Evolutionary conservation across 164 flowering plant species (phyloP), one percentile per base, ranked within the genome.

Genomic region (Nymphaea thermarum): DNA sequence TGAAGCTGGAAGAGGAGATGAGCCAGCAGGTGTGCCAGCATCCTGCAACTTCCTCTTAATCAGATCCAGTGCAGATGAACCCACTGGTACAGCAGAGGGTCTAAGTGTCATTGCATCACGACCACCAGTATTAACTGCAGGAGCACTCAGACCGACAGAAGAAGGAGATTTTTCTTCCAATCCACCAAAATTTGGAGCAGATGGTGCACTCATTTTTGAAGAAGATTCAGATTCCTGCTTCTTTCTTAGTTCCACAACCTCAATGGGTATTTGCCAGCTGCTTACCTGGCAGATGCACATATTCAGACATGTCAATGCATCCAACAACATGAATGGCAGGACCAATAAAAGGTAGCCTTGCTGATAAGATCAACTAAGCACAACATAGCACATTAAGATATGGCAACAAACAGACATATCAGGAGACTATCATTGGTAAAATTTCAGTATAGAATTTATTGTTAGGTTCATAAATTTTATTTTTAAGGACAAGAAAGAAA

Each of bases 21-120:
- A 77, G 74, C 84, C 71, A 76, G 72, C 79, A 66, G 93, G 90
- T 67, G 80, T 65, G 65, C 93, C 96, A 66, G 90, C 74, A 62
- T 95, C 99, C 75, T 92, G 98, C 79, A 95, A 77, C 82, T 95
- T 95, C 82, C 79, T 95, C 72, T 95, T 95, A 16, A 95, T 79
- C 79, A 89, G 77, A 82, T 95, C 99, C 71, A 95, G 72, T 17
- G 99, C 96, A 75, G 99, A 92, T 70, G 98, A 79, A 67, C 90
- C 74, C 18, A 82, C 84, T 3, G 79, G 74, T 43, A 68, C 77
- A 68, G 67, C 70, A n/a, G 86, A 66, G 18, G 84, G 62, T 84
- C 86, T 86, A 60, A 87, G 76, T 72, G 87, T 61, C 68, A 74
- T 75, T 66, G 96, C 88, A 72, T 95, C 99, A 75, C 97, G 89